Evolutionary conservation across 306 rosid species (phyloP).

Genomic region (Inga oerstediana): DNA sequence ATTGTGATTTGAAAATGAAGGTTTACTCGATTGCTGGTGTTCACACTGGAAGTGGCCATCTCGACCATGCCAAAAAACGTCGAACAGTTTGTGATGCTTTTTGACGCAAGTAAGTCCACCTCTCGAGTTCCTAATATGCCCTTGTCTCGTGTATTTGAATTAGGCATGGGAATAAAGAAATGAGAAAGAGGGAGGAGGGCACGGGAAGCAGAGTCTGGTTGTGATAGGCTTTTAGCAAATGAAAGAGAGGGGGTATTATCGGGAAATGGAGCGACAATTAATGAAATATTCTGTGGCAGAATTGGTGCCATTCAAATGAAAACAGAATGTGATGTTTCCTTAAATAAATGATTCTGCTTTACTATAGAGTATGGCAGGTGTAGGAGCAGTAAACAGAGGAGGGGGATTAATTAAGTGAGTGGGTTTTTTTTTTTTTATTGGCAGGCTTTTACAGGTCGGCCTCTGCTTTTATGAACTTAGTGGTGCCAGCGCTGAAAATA

Average conservation of each 20-base stretch:
- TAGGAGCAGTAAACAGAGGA: neutral
- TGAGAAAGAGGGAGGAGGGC: slow-evolving; percentile 30
- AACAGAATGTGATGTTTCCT: slow-evolving; percentile 50
- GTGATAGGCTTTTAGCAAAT: neutral
- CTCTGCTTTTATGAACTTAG: slow-evolving; percentile 79
- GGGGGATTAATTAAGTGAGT: neutral
- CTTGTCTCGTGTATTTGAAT: slow-evolving; percentile 22
- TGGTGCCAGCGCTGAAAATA: slow-evolving; percentile 72
- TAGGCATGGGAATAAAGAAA: slow-evolving; percentile 19
- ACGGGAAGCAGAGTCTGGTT: neutral
- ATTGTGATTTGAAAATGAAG: slow-evolving; percentile 37
- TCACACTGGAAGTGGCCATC: slow-evolving; percentile 91
- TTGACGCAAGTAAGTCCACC: slow-evolving; percentile 85
- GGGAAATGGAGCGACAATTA: slow-evolving; percentile 64
- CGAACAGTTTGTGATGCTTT: slow-evolving; percentile 78
- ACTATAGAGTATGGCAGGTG: neutral
- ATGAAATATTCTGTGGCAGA: slow-evolving; percentile 35
- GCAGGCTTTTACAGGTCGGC: slow-evolving; percentile 96
- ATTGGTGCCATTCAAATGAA: slow-evolving; percentile 44
- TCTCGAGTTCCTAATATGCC: slow-evolving; percentile 6
- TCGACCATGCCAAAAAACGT: slow-evolving; percentile 85
- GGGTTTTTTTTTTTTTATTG: neutral
- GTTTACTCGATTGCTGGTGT: slow-evolving; percentile 83
- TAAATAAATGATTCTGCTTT: slow-evolving; percentile 22
- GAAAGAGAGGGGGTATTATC: slow-evolving; percentile 51